These are phyloP conservation scores for Termitomyces sp. DNA, from an alignment of 768 basidiomycete species.

Conservation along the genomic window DNA sequence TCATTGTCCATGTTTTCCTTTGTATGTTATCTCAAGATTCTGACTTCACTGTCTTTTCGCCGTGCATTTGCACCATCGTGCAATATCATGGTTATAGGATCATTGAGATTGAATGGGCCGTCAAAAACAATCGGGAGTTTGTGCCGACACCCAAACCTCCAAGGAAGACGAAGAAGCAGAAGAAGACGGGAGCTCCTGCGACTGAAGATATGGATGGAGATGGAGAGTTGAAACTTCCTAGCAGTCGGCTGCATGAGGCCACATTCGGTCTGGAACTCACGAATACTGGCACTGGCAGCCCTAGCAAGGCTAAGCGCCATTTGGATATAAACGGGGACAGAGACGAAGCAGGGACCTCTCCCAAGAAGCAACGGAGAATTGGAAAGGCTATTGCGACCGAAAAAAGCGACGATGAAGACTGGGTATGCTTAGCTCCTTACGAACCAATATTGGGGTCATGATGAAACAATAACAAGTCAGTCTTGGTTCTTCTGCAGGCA, in stretches of 20 bases:
- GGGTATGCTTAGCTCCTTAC: slow-evolving; percentile 20
- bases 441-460: slow-evolving; percentile 10
- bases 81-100: slow-evolving; percentile 47
- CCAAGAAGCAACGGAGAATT: slow-evolving; percentile 26
- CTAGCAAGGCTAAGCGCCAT: slow-evolving; percentile 32
- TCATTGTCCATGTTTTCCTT: slow-evolving; percentile 59
- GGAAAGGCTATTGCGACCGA: slow-evolving; percentile 14
- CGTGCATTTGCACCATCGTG: slow-evolving; percentile 9
- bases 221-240: slow-evolving; percentile 5
- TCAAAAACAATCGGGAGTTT: slow-evolving; percentile 55
- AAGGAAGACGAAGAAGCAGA: slow-evolving; percentile 31
- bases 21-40: slow-evolving; percentile 44
- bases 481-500: neutral
- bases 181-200: slow-evolving; percentile 21
- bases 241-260: slow-evolving; percentile 15
- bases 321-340: slow-evolving; percentile 22
- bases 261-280: slow-evolving; percentile 39
- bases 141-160: slow-evolving; percentile 51
- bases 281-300: slow-evolving; percentile 28
- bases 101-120: slow-evolving; percentile 77
- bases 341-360: slow-evolving; percentile 20
- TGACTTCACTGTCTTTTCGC: slow-evolving; percentile 33
- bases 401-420: slow-evolving; percentile 25
- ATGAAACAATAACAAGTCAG: neutral
- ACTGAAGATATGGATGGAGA: slow-evolving; percentile 25